Base-by-base conservation (phyloP, 352 stramenopile genomes). In the Elongisporangium prolatum region DNA sequence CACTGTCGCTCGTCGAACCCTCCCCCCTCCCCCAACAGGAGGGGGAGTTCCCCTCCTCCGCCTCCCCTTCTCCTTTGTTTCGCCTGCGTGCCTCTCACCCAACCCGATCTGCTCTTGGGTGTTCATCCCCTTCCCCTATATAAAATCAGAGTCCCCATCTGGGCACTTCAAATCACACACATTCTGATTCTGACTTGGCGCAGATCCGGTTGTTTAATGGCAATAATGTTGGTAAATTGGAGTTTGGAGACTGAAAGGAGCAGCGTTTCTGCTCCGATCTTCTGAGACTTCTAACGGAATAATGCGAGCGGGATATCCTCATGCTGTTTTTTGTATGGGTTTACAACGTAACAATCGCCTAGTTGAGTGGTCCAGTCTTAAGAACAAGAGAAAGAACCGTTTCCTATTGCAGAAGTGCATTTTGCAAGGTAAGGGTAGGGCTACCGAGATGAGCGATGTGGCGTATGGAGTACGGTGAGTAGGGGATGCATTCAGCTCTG, bases 1-100 rank as follows among this genome's bases (percentile, higher is more conserved):
- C 57, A 59, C 64, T 84, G 74, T 84, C 69, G 74, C 72, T 52
- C 63, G 55, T 72, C 60, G 68, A 72, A 57, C 63, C 60, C 57
- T 37, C 52, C 57, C 60, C 60, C 60, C 56, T 65, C 54, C 53
- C 53, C 25, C 17, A 17, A n/a, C 40, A 28, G 48, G 49, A 52
- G 4, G 4, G 50, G 14, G 61, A 74, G 59, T 68, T 64, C 64
- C 62, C 21, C 59, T 48, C 20, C 48, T n/a, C 9, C 18, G 8
- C n/a, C 44, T 50, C 50, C 22, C 28, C 38, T 50, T 70, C 56
- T 69, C 50, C 48, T 37, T 13, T 21, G 11, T 4, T 25, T 51
- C 14, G 50, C 63, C 20, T 25, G 48, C 48, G 18, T 44, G 34
- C 34, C 34, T 21, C 59, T 48, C 20, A 49, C n/a, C 9, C 18